Percentiles rank a stretch among this genome's conserved stretches.
phyloP scores from a whole-genome alignment of 2,329 filamentous ascomycete genomes.

The Colletotrichum aenigma region DNA sequence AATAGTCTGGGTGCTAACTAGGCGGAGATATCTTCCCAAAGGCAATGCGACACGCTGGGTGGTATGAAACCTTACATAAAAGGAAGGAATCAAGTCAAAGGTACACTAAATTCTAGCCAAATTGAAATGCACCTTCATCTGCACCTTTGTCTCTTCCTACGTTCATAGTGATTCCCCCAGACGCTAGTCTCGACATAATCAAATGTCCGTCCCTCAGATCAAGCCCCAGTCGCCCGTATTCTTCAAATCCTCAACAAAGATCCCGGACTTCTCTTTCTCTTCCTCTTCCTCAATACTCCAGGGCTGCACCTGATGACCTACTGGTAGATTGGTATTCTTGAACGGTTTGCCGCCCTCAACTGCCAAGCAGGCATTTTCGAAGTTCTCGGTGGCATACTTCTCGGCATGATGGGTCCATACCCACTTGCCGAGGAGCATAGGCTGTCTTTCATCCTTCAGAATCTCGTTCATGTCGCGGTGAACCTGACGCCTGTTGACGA shows the following conservation, averaged over 20 bases:
- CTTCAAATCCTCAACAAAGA: background rate
- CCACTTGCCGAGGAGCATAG: background rate
- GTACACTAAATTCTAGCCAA: background rate
- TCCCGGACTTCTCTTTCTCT: background rate
- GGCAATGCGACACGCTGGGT: background rate
- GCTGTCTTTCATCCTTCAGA: background rate
- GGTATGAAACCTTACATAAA: rapidly evolving
- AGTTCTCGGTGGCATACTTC: background rate
- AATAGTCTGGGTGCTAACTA: rapidly evolving
- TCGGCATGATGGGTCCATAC: background rate
- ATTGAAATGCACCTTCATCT: rapidly evolving
- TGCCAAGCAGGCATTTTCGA: background rate
- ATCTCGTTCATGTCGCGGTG: background rate
- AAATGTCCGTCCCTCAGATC: background rate
- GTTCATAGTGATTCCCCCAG: background rate
- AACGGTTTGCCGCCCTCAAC: background rate
- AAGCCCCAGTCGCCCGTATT: background rate
- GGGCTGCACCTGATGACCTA: background rate
- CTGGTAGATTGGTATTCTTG: background rate
- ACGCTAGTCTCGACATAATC: background rate
- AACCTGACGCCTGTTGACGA: background rate
- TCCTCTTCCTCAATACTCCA: background rate
- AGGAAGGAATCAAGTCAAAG: rapidly evolving
- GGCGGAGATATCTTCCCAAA: background rate
- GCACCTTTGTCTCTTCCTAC: background rate